A percentile compares a stretch with the other conserved stretches of the same genome.
Conservation (phyloP, 805 yeast genomes). For the Wickerhamiella kazuoi region DNA sequence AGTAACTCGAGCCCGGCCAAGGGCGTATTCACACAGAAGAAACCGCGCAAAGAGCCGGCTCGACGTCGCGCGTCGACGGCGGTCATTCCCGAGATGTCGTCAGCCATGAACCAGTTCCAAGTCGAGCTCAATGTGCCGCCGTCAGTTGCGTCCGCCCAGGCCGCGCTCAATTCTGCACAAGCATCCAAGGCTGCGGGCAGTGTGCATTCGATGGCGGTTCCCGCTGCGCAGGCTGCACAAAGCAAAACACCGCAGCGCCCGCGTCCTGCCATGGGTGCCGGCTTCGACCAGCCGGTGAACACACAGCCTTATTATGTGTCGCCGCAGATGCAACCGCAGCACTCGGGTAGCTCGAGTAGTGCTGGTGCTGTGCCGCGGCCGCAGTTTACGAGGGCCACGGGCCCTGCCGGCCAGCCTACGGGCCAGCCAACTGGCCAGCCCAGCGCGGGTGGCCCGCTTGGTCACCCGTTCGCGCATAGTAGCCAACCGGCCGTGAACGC, state of each 20-base stretch:
- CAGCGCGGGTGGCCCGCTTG: too few relatives aligned
- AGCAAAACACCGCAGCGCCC: neutral
- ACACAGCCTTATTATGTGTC: neutral
- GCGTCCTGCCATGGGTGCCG: neutral
- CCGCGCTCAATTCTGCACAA: neutral
- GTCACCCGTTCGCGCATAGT: too few relatives aligned
- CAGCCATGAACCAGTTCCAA: slow-evolving; percentile 18
- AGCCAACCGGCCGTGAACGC: too few relatives aligned
- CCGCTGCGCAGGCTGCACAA: neutral
- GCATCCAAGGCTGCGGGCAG: neutral
- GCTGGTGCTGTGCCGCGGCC: too few relatives aligned
- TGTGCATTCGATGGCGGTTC: neutral
- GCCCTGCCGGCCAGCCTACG: neutral
- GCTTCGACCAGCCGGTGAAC: neutral
- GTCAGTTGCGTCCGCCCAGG: slow-evolving; percentile 1
- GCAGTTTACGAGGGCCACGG: too few relatives aligned
- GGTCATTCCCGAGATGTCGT: slow-evolving; percentile 16
- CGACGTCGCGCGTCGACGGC: neutral
- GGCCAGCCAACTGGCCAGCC: neutral
- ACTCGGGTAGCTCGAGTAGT: neutral
- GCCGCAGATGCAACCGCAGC: neutral
- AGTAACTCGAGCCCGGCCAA: slow-evolving; percentile 19
- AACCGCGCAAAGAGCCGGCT: slow-evolving; percentile 7
- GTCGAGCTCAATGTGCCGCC: slow-evolving; percentile 12
- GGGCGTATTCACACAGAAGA: slow-evolving; percentile 14